Evolutionary conservation across 1,139 yeast species (phyloP).

Genomic region (Yamadazyma sp.): DNA sequence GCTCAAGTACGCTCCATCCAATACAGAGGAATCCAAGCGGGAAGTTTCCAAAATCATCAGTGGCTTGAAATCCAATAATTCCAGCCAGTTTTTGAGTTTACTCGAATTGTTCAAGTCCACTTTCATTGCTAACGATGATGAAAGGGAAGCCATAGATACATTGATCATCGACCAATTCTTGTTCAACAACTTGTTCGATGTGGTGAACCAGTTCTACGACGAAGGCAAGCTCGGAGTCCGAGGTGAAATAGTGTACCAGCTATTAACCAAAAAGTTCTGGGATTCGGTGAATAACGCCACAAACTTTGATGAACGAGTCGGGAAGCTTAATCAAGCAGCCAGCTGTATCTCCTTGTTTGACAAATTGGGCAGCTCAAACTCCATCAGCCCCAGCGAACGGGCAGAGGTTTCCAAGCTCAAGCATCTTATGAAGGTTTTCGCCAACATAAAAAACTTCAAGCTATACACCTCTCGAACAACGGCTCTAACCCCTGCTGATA

Average conservation of each 20-base stretch:
- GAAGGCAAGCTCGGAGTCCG: constrained; percentile 19
- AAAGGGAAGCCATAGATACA: constrained; percentile 26
- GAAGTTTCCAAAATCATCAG: constrained; percentile 32
- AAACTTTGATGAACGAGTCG: constrained; percentile 48
- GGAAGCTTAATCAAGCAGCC: constrained; percentile 43
- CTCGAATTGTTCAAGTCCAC: constrained; percentile 25
- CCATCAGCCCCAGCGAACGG: constrained; percentile 14
- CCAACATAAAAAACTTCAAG: constrained; percentile 34
- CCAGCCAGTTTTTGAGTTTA: constrained; percentile 25
- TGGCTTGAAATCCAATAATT: constrained; percentile 33
- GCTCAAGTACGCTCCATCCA: constrained; percentile 24
- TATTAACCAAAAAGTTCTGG: constrained; percentile 50
- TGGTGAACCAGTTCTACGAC: constrained; percentile 22
- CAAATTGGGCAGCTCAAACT: constrained; percentile 13
- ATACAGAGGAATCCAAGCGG: constrained; percentile 21
- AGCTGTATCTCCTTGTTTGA: constrained; percentile 41
- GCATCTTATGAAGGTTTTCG: constrained; percentile 32
- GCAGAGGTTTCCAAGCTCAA: constrained; percentile 22
- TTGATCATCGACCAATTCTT: constrained; percentile 42
- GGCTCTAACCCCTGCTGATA: constrained; percentile 29
- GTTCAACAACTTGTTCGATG: constrained; percentile 34
- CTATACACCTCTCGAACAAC: constrained; percentile 33
- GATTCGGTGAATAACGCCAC: constrained; percentile 49
- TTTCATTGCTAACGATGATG: constrained; percentile 23
- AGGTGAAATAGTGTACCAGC: constrained; percentile 18